Evolutionary conservation across 2,329 filamentous ascomycete genomes (phyloP), one percentile per base, ranked within the genome.

Genomic region (Fulvia fulva): DNA sequence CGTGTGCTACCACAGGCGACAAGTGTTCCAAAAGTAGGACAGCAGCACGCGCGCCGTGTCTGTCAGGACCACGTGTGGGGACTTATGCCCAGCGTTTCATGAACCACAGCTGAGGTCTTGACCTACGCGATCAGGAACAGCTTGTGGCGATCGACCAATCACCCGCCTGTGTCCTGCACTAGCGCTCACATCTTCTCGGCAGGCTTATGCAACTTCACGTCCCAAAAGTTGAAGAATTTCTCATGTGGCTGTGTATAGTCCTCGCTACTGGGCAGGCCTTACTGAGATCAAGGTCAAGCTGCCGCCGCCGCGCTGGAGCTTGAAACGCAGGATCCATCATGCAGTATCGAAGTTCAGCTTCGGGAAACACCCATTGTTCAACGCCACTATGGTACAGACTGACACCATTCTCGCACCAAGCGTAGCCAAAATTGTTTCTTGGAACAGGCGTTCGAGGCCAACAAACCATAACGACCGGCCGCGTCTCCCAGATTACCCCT

Each of bases 111-210:
- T 41, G 14, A 16, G 37, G 14, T 41, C 37, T 41, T 41, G 37
- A 41, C 37, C 8, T 41, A n/a, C 37, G 25, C 11, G 5, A 47
- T 47, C 44, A n/a, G 25, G 25, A 32, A 53, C 51, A 53, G 21
- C 19, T 25, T n/a, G 5, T 25, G n/a, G 4, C 34, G 8, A 8
- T 53, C n/a, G 19, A 25, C 32, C 32, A 53, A 25, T 44, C 25
- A 44, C 32, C 21, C 32, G 21, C n/a, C 11, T 19, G 25, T 16
- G 4, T 44, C 22, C 30, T 52, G 51, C 51, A 44, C 21, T 43
- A 53, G 51, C 51, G 51, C 51, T 53, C 34, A 53, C 34, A n/a
- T 16, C 11, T 44, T 53, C 51, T 53, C 51, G 51, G 51, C 51
- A 53, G 19, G 19, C 34, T 43, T 41, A n/a, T 41, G 51, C 37